Conservation (phyloP, 192 early-diverging fungal species). For the Dissophora ornata region DNA sequence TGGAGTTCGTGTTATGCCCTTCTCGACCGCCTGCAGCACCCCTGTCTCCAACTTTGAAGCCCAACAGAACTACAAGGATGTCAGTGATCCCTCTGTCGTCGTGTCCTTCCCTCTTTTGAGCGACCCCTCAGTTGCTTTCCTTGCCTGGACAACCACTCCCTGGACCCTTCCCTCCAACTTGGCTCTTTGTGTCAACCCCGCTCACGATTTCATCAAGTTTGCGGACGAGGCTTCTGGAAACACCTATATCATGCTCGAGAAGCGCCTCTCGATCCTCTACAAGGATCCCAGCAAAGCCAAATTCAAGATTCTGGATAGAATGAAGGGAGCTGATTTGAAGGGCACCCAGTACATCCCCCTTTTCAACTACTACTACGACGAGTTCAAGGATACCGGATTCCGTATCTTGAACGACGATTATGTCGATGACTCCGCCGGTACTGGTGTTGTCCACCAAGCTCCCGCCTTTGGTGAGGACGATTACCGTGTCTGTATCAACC, state of each 20-base stretch:
- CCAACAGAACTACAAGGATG: slow-evolving; percentile 96
- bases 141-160: slow-evolving; percentile 99
- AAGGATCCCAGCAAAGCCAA: slow-evolving; percentile 96
- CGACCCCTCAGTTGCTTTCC: slow-evolving; percentile 81
- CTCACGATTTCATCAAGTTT: slow-evolving; percentile 97
- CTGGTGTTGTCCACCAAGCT: slow-evolving; percentile 97
- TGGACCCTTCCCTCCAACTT: slow-evolving; percentile 98
- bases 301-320: slow-evolving; percentile 82
- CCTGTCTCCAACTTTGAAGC: slow-evolving; percentile 99
- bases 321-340: slow-evolving; percentile 81
- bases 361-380: slow-evolving; percentile 80
- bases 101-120: slow-evolving; percentile 91
- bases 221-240: slow-evolving; percentile 83
- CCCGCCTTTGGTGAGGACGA: slow-evolving; percentile 99
- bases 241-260: slow-evolving; percentile 88
- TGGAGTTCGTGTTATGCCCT: slow-evolving; percentile 95
- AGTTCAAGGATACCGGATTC: slow-evolving; percentile 86
- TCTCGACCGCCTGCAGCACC: slow-evolving; percentile 91
- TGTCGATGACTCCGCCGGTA: slow-evolving; percentile 93
- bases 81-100: slow-evolving; percentile 94
- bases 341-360: slow-evolving; percentile 92
- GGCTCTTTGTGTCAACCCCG: slow-evolving; percentile 92
- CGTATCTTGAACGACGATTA: slow-evolving; percentile 90
- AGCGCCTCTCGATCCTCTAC: slow-evolving; percentile 88
- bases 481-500: slow-evolving; percentile 89